These are phyloP conservation scores for Exophiala lecanii-corni DNA, from an alignment of 2,329 filamentous ascomycete genomes.

Conservation along the genomic window DNA sequence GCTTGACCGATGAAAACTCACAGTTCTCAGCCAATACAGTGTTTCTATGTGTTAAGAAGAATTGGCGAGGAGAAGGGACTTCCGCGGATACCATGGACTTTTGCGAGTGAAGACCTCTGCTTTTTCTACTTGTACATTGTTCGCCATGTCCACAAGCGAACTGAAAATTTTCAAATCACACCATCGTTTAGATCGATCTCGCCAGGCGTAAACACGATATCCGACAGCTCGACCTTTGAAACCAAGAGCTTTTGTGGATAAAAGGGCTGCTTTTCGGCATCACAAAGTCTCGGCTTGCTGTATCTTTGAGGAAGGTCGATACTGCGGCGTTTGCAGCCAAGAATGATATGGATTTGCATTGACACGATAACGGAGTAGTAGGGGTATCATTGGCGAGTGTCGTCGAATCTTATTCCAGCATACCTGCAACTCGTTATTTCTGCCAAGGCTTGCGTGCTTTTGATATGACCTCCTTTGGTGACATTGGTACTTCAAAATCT, in stretches of 20 bases:
- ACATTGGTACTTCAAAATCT: not conserved
- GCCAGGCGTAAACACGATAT: not conserved
- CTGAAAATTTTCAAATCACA: not conserved
- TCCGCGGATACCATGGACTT: not conserved
- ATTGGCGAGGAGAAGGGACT: not conserved
- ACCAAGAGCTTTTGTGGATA: not conserved
- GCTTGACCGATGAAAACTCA: not conserved
- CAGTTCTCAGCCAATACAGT: no score
- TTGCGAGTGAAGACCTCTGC: not conserved
- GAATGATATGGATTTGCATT: not conserved
- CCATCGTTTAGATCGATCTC: not conserved
- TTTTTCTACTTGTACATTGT: not conserved
- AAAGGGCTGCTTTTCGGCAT: not conserved
- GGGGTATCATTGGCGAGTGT: not conserved
- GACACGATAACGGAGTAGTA: not conserved
- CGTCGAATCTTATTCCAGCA: not conserved
- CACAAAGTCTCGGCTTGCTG: not conserved
- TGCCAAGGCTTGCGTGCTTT: conserved; percentile 5
- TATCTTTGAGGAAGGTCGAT: not conserved
- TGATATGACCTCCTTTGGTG: not conserved
- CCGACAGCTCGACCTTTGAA: not conserved
- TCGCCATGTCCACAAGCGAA: not conserved
- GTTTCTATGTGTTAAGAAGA: not conserved
- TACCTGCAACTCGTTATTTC: not conserved
- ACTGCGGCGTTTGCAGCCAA: not conserved